phyloP scores from a whole-genome alignment of 352 stramenopile genomes.

The Phytopythium montanum region DNA sequence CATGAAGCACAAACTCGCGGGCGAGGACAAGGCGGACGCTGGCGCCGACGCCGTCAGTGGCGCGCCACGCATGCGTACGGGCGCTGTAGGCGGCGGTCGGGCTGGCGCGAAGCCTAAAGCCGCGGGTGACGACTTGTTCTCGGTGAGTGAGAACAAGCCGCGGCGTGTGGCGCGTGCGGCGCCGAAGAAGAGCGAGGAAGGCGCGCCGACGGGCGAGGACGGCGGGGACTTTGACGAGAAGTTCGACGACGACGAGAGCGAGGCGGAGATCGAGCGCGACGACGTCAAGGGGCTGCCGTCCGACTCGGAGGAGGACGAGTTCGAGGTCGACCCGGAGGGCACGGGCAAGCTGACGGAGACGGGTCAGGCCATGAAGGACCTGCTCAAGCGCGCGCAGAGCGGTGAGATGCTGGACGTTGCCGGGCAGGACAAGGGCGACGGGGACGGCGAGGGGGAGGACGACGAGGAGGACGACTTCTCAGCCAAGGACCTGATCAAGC shows the following conservation, averaged over 20 bases:
- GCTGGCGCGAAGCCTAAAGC: conserved; percentile 30
- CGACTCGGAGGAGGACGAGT: conserved; percentile 76
- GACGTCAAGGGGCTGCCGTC: conserved; percentile 61
- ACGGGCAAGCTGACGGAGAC: conserved; percentile 78
- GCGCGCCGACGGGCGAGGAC: conserved; percentile 70
- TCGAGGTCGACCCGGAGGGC: conserved; percentile 62
- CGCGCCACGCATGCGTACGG: conserved; percentile 64
- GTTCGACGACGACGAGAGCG: conserved; percentile 85
- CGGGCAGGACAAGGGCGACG: conserved; percentile 63
- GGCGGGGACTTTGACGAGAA: conserved; percentile 87
- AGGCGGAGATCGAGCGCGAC: conserved; percentile 78
- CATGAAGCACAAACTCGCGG: conserved; percentile 86
- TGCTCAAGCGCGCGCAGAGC: conserved; percentile 75
- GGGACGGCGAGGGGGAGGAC: conserved; percentile 47
- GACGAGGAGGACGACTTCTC: conserved; percentile 62
- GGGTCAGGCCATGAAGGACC: conserved; percentile 78
- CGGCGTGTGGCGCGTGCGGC: conserved; percentile 42
- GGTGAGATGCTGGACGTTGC: conserved; percentile 58
- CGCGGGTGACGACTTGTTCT: conserved; percentile 67
- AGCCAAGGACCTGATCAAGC: conserved; percentile 79
- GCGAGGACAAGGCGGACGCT: conserved; percentile 59
- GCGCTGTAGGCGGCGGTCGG: conserved; percentile 32
- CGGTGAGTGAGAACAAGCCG: conserved; percentile 40
- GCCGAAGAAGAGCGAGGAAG: conserved; percentile 39
- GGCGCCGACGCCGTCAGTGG: conserved; percentile 52